Conservation (phyloP, 148 eudicot species). For the Dysphania ambrosioides region DNA sequence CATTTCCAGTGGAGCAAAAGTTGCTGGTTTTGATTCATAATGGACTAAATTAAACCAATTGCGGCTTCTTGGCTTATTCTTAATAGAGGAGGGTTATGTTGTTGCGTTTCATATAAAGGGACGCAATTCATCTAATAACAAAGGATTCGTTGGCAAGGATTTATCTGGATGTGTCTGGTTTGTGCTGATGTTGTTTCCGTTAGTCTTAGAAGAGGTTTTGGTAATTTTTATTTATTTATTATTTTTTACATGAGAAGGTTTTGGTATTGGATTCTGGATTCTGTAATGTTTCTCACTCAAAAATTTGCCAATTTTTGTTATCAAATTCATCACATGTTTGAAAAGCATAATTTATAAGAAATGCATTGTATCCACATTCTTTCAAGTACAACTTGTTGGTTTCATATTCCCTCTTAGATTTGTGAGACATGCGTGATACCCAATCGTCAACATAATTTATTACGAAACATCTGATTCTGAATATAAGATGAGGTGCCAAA, state of each 20-base stretch:
- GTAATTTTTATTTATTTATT: too few relatives aligned
- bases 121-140: neutral
- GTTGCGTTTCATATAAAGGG: neutral
- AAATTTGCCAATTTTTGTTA: neutral
- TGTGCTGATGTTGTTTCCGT: neutral
- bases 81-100: too few relatives aligned
- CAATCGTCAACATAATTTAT: too few relatives aligned
- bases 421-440: constrained; percentile 9
- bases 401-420: constrained; percentile 3
- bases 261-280: neutral
- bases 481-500: constrained; percentile 9
- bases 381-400: neutral
- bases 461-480: constrained; percentile 10
- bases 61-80: too few relatives aligned
- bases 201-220: too few relatives aligned
- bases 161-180: neutral
- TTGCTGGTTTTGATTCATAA: neutral
- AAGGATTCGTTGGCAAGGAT: too few relatives aligned
- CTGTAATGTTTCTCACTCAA: neutral
- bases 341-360: neutral
- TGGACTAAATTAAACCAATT: neutral
- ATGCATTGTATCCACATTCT: neutral
- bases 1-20: neutral
- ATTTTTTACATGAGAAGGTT: too few relatives aligned
- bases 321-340: neutral